A percentile compares a stretch with the other conserved stretches of the same genome.
Conservation (phyloP, 2,329 filamentous ascomycete genomes). For the Aciculosporium take region DNA sequence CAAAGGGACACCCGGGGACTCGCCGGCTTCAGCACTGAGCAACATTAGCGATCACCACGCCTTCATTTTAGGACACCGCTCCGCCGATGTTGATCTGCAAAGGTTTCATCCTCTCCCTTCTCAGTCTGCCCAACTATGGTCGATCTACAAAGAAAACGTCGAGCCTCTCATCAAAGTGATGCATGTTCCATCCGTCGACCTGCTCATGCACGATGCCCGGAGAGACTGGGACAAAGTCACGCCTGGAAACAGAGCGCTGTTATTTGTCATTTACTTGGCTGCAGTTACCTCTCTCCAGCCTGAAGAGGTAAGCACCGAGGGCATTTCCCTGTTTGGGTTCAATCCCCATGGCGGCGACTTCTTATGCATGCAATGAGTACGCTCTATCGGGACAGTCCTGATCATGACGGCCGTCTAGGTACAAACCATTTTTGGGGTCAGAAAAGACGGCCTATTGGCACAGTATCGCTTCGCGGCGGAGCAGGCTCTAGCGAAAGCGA, state of each 20-base stretch:
- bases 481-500: slow-evolving; percentile 41
- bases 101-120: slow-evolving; percentile 50
- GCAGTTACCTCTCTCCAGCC: slow-evolving; percentile 45
- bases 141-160: slow-evolving; percentile 57
- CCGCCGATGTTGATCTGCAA: slow-evolving; percentile 51
- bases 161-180: slow-evolving; percentile 59
- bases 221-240: slow-evolving; percentile 43
- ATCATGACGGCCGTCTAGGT: slow-evolving; percentile 10
- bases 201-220: slow-evolving; percentile 45
- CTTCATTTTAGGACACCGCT: slow-evolving; percentile 61
- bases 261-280: slow-evolving; percentile 48
- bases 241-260: slow-evolving; percentile 43
- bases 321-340: background rate
- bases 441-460: slow-evolving; percentile 29
- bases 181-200: slow-evolving; percentile 53
- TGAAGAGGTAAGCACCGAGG: slow-evolving; percentile 33
- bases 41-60: slow-evolving; percentile 44
- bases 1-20: slow-evolving; percentile 39
- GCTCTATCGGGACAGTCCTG: background rate
- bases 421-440: slow-evolving; percentile 26
- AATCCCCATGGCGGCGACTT: background rate
- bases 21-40: slow-evolving; percentile 20
- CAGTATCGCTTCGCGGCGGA: slow-evolving; percentile 41
- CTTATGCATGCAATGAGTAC: slow-evolving; percentile 1
- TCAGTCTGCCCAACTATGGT: slow-evolving; percentile 55